Conservation (phyloP, 495 filamentous ascomycete species). For the Sphaerosporella brunnea region DNA sequence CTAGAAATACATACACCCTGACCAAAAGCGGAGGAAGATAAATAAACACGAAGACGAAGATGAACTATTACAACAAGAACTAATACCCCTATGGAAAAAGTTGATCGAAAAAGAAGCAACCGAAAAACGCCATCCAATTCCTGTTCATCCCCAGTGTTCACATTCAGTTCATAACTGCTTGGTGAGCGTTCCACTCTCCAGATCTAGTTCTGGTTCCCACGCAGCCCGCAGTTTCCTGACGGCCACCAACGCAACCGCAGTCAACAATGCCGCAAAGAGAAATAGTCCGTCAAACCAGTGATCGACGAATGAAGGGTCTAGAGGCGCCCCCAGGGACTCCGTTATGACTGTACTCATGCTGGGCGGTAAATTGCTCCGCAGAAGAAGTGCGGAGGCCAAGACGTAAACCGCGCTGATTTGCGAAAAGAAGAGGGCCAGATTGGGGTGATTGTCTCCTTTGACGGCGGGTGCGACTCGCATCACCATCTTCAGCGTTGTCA, state of each 20-base stretch:
- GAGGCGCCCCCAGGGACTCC: slow-evolving; percentile 47
- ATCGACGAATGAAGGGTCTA: slow-evolving; percentile 56
- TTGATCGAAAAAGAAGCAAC: too few relatives aligned
- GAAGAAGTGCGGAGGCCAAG: slow-evolving; percentile 51
- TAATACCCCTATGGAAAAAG: too few relatives aligned
- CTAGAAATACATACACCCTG: too few relatives aligned
- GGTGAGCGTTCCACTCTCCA: slow-evolving; percentile 34
- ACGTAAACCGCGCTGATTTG: slow-evolving; percentile 69
- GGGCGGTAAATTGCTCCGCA: slow-evolving; percentile 52
- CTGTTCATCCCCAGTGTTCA: too few relatives aligned
- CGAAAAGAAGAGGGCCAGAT: slow-evolving; percentile 51
- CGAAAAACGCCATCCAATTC: too few relatives aligned
- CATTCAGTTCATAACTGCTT: neutral
- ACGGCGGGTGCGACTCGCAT: slow-evolving; percentile 46
- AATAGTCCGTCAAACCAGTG: slow-evolving; percentile 81
- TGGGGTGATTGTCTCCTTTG: slow-evolving; percentile 37
- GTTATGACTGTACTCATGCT: slow-evolving; percentile 53
- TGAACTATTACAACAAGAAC: too few relatives aligned
- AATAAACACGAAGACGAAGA: too few relatives aligned
- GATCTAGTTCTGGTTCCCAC: slow-evolving; percentile 37
- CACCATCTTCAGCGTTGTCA: slow-evolving; percentile 60
- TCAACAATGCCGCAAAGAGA: slow-evolving; percentile 40
- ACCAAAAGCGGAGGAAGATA: too few relatives aligned
- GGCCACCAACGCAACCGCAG: slow-evolving; percentile 49
- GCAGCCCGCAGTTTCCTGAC: slow-evolving; percentile 40